Evolutionary conservation across 148 eudicot genomes (phyloP).

Genomic region (Chenopodium album): DNA sequence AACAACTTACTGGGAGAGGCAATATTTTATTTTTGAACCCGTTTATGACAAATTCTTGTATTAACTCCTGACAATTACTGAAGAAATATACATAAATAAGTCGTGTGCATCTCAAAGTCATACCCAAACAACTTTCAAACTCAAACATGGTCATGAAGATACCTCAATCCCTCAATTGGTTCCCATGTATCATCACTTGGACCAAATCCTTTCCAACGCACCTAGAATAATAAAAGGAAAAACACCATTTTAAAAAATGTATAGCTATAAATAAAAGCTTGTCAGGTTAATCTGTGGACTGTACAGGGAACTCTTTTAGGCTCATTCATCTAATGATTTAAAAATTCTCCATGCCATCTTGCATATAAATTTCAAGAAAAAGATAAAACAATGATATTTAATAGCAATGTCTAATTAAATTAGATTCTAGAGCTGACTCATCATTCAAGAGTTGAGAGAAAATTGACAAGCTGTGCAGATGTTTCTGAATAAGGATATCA

Average conservation of each 20-base stretch:
- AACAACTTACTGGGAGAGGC: conserved; percentile 78
- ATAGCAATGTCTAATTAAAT: neutral
- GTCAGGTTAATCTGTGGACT: neutral
- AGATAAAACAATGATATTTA: neutral
- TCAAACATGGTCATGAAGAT: conserved; percentile 5
- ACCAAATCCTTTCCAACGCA: conserved; percentile 88
- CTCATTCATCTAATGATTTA: neutral
- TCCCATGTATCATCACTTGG: conserved; percentile 96
- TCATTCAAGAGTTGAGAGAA: neutral
- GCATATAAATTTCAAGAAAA: neutral
- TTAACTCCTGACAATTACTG: conserved; percentile 78
- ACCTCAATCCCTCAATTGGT: conserved; percentile 79
- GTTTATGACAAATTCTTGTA: conserved; percentile 58
- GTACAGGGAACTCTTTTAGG: neutral
- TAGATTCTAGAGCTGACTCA: neutral
- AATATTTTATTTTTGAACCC: conserved; percentile 63
- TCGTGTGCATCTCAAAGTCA: conserved; percentile 4
- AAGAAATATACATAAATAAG: conserved; percentile 12
- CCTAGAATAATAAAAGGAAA: conserved; percentile 38
- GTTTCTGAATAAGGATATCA: neutral
- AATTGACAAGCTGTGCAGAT: neutral
- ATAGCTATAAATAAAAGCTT: neutral
- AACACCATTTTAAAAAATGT: conserved; percentile 2
- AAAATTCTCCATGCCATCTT: neutral
- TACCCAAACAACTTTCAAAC: neutral